Base-by-base conservation (phyloP, 495 filamentous ascomycete species). In the Aspergillus coremiiformis region DNA sequence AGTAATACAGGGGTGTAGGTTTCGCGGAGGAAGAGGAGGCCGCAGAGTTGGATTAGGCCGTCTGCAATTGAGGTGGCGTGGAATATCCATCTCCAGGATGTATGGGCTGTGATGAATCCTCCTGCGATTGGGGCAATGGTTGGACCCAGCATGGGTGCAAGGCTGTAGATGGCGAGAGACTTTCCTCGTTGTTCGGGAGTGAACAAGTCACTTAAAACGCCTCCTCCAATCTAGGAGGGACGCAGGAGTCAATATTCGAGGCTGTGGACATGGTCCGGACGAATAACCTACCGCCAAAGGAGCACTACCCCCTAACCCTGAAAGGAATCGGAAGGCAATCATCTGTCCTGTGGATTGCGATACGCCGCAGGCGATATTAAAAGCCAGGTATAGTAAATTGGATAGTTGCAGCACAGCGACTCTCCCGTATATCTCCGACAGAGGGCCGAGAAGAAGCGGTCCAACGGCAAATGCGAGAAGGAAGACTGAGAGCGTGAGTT, bases 1-100 rank as follows among this genome's bases (percentile, higher is more conserved):
- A 89, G 75, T 3, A 89, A 67, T 26, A 74, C 74, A 0, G 83
- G 83, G 0, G 75, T 69, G 64, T 88, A 87, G 3, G 84, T 85
- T 65, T 88, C 85, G 47, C 74, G 78, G 0, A 89, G 73, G 60
- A 79, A 81, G 55, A 86, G 78, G 3, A 89, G 43, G 3, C 84
- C 87, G 1, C 72, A 66, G 14, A 74, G 3, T 57, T 86, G 85
- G 44, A 89, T 75, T 1, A 79, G n/a, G 1, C 60, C 79, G 56
- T 80, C 81, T 8, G 74, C 76, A 44, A 86, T 82, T 1, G 79
- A 75, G 4, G 78, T 78, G 1, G 74, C 22, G 29, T 44, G 69
- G 59, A 83, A 82, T 5, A 72, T 57, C 80, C 80, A 83, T 11
- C 78, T 62, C 80, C 80, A 83, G 2, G 66, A 77, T 11, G 70